Base-by-base conservation (phyloP, 495 filamentous ascomycete species). In the Lasiosphaeriaceae sp. region DNA sequence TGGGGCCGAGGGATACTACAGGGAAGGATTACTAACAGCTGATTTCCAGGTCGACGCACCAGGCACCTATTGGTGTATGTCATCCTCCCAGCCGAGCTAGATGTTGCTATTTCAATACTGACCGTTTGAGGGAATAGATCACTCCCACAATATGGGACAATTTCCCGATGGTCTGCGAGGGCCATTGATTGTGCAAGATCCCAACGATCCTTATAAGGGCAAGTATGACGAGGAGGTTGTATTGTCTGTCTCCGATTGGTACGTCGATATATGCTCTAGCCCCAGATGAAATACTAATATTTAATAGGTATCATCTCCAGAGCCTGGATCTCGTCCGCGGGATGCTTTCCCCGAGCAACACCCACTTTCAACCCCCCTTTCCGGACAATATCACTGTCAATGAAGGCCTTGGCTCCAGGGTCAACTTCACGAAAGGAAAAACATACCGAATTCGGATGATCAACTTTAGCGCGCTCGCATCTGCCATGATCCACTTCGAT, bases 31-130 rank as follows among this genome's bases (percentile, higher is more conserved):
- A 17, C 39, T 43, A 12, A 59, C 70, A 17, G 68, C 41, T 19
- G 46, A 48, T 9, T 1, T 49, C 35, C 66, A 89, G 68, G 71
- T 78, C 11, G 78, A 88, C 56, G 78, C 84, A 52, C 75, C 82
- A 22, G 89, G 89, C 16, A 89, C 88, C 0, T 91, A 86, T 57
- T 92, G 89, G 89, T 91, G 90, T 73, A 88, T 64, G 86, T 86
- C 14, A 11, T 4, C 20, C 45, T 6, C 0, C 19, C 11, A 21
- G 1, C 22, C 45, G 19, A 26, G 11, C n/a, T 14, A 21, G 20
- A 43, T 43, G 45, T 22, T 22, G 45, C 6, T 47, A 6, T 3
- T 21, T 4, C 21, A 22, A 19, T 16, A 50, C 65, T 74, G 34
- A 74, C 34, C 45, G 16, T 20, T 16, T 22, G 45, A 16, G 7